Conservation (phyloP, 805 yeast species). For the Wickerhamiella qilinensis region DNA sequence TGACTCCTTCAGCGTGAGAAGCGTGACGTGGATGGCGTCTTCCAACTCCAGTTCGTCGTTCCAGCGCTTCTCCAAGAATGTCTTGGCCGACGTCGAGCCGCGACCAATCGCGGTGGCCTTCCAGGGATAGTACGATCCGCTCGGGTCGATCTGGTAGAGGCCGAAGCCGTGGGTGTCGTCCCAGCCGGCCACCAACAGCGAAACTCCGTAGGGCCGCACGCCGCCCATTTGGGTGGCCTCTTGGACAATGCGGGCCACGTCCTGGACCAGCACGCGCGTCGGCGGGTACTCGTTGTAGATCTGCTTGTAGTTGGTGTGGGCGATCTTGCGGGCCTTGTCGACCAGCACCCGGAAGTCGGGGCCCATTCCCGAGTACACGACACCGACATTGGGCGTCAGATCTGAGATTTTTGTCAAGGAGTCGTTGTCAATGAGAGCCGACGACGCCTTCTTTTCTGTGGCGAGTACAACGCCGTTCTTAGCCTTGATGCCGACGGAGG, state of each 20-base stretch:
- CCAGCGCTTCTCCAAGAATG: conserved; percentile 96
- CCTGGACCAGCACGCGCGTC: conserved; percentile 81
- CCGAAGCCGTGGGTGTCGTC: conserved; percentile 65
- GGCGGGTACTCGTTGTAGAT: conserved; percentile 96
- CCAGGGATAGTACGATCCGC: conserved; percentile 98
- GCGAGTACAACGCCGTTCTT: conserved; percentile 94
- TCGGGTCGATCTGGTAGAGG: conserved; percentile 93
- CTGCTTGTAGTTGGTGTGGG: conserved; percentile 86
- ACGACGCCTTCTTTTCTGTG: conserved; percentile 80
- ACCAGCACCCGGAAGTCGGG: conserved; percentile 93
- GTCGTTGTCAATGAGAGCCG: conserved; percentile 60
- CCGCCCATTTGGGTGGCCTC: conserved; percentile 99
- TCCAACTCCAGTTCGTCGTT: conserved; percentile 92
- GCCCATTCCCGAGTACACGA: conserved; percentile 97
- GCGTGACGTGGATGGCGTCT: conserved; percentile 94
- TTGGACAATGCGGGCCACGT: conserved; percentile 92
- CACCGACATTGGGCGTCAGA: conserved; percentile 90
- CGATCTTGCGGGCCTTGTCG: conserved; percentile 82
- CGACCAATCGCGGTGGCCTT: conserved; percentile 98
- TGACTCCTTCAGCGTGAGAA: conserved; percentile 84
- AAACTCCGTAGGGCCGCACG: conserved; percentile 97
- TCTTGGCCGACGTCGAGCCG: conserved; percentile 90
- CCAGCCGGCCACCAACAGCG: conserved; percentile 83
- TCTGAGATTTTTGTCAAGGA: conserved; percentile 61
- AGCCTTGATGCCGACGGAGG: conserved; percentile 86